A percentile compares a stretch with the other conserved stretches of the same genome.
phyloP scores from a whole-genome alignment of 2,329 filamentous ascomycete species.

The Verticillium albo-atrum region DNA sequence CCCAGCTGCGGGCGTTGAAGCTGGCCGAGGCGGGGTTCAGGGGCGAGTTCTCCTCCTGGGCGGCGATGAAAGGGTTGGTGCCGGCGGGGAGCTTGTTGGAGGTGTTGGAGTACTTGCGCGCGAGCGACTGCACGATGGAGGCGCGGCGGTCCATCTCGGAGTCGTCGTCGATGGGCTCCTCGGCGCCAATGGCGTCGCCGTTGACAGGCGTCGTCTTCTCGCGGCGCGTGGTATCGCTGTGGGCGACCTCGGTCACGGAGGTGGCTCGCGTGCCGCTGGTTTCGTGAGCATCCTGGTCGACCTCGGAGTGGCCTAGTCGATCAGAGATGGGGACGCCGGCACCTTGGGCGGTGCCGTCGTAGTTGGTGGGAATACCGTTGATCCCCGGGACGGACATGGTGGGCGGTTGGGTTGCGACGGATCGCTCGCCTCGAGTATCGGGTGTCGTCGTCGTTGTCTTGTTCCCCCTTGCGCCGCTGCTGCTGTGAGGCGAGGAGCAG shows the following conservation, averaged over 20 bases:
- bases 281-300: constrained; percentile 18
- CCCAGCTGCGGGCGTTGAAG: constrained; percentile 55
- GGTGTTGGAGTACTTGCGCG: constrained; percentile 48
- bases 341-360: constrained; percentile 42
- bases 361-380: constrained; percentile 37
- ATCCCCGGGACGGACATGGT: constrained; percentile 37
- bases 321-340: constrained; percentile 30
- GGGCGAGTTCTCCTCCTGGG: constrained; percentile 42
- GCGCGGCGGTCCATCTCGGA: constrained; percentile 45
- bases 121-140: constrained; percentile 51
- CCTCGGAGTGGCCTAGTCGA: constrained; percentile 20
- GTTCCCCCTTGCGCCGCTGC: not conserved
- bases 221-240: constrained; percentile 17
- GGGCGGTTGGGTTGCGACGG: constrained; percentile 2
- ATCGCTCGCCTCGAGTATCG: not conserved
- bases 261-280: constrained; percentile 27
- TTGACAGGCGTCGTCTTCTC: constrained; percentile 13
- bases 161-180: constrained; percentile 24
- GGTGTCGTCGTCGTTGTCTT: not conserved
- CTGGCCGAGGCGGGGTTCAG: constrained; percentile 48
- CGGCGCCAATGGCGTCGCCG: constrained; percentile 9
- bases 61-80: constrained; percentile 46
- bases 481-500: not conserved
- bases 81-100: constrained; percentile 29
- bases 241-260: constrained; percentile 30